phyloP scores from a whole-genome alignment of 257 asterid species.

The Jaltomata sinuosa region DNA sequence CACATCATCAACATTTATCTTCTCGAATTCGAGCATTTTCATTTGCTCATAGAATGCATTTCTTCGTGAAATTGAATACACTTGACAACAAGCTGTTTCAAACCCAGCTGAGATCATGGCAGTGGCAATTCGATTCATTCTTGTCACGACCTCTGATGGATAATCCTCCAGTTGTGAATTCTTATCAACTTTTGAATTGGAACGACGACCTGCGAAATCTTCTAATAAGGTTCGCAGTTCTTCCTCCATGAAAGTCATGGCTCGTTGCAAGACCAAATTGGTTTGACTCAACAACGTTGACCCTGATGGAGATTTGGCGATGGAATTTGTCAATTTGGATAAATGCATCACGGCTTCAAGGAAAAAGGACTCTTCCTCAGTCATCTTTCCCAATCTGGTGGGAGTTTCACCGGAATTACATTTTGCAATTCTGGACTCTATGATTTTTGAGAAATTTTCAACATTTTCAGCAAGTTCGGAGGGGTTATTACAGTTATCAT shows the following conservation, averaged over 20 bases:
- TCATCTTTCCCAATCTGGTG: constrained; percentile 17
- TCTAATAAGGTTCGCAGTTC: constrained; percentile 53
- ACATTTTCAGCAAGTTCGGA: constrained; percentile 36
- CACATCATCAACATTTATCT: constrained; percentile 59
- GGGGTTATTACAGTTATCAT: too few relatives aligned
- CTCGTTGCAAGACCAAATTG: constrained; percentile 48
- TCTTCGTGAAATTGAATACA: constrained; percentile 52
- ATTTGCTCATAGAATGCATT: constrained; percentile 37
- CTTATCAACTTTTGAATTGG: not conserved
- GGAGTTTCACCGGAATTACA: constrained; percentile 16
- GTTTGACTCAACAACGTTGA: constrained; percentile 29
- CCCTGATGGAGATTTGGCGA: constrained; percentile 33
- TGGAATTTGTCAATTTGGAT: constrained; percentile 31
- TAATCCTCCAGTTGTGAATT: constrained; percentile 16
- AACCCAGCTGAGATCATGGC: constrained; percentile 69
- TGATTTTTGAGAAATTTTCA: constrained; percentile 23
- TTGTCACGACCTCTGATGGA: constrained; percentile 25
- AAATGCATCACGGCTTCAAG: constrained; percentile 45
- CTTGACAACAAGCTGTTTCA: constrained; percentile 64
- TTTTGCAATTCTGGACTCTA: constrained; percentile 41
- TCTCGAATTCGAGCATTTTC: constrained; percentile 50
- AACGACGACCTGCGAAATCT: constrained; percentile 12
- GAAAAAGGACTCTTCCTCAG: constrained; percentile 43
- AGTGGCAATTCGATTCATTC: constrained; percentile 40
- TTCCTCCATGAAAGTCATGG: constrained; percentile 74